These are phyloP conservation scores for Mitragyna speciosa DNA, from an alignment of 257 asterid genomes.

Conservation along the genomic window DNA sequence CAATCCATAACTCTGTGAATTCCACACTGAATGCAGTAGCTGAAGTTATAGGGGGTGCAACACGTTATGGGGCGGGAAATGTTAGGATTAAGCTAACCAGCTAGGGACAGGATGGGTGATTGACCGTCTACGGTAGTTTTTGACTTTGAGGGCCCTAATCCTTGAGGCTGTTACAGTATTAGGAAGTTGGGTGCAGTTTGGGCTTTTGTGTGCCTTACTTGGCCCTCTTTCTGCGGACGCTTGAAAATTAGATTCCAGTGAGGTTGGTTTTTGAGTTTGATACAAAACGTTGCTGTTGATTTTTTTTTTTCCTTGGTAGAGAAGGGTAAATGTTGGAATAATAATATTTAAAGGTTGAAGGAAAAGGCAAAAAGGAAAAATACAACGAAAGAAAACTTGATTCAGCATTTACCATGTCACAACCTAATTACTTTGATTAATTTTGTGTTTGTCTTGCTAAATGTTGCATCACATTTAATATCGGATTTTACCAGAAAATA, in stretches of 20 bases:
- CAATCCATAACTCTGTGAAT: conserved; percentile 33
- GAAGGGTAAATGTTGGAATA: no score
- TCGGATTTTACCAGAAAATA: neutral
- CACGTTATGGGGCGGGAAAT: conserved; percentile 5
- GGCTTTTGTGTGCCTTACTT: neutral
- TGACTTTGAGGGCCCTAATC: neutral
- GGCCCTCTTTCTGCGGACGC: neutral
- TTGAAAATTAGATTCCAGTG: no score
- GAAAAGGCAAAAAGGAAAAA: neutral
- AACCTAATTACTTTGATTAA: no score
- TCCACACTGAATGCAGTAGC: conserved; percentile 83
- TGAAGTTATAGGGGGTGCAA: conserved; percentile 63
- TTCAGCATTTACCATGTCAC: neutral
- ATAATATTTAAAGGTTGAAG: no score
- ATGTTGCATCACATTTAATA: neutral
- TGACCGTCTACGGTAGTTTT: neutral
- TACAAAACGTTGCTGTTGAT: neutral
- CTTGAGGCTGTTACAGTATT: no score
- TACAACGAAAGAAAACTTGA: no score
- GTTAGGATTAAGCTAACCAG: no score
- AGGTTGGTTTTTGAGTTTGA: no score
- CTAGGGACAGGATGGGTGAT: conserved; percentile 24
- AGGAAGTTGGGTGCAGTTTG: neutral
- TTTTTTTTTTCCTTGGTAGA: no score
- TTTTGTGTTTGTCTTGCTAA: neutral